Evolutionary conservation across 169 alveolate genomes (phyloP).

Genomic region (Plasmodium fragile): DNA sequence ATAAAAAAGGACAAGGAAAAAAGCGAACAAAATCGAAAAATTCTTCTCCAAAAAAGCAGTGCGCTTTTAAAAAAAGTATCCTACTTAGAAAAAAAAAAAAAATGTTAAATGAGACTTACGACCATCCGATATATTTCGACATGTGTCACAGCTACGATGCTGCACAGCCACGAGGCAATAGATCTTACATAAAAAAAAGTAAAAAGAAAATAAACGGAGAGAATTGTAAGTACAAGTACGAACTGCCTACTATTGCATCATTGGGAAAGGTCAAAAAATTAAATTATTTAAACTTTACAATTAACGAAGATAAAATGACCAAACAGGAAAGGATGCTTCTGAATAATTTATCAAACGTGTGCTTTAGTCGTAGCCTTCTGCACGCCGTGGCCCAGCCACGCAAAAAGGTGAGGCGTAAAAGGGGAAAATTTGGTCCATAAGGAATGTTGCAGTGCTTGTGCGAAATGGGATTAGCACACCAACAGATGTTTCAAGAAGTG

Average conservation of each 20-base stretch:
- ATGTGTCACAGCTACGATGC: neutral
- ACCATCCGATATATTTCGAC: constrained; percentile 12
- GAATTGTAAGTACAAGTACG: constrained; percentile 40
- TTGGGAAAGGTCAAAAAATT: constrained; percentile 70
- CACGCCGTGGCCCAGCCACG: neutral
- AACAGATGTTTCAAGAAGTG: neutral
- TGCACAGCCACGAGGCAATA: neutral
- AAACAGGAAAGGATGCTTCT: constrained; percentile 5
- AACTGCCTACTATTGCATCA: constrained; percentile 72
- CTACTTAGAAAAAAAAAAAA: neutral
- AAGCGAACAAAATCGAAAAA: neutral
- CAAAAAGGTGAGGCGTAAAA: constrained; percentile 9
- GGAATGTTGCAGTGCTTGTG: neutral
- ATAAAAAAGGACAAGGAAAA: constrained; percentile 1
- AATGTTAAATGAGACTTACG: neutral
- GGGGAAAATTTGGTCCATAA: neutral
- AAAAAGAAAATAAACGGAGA: constrained; percentile 2
- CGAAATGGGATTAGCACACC: neutral
- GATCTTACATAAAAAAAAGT: neutral
- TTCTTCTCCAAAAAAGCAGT: constrained; percentile 3
- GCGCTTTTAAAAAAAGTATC: constrained; percentile 5
- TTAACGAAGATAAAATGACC: constrained; percentile 15
- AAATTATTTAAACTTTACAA: constrained; percentile 19
- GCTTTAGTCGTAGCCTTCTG: constrained; percentile 1
- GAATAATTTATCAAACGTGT: constrained; percentile 48